Conservation (phyloP, 2,329 filamentous ascomycete genomes). For the Tolypocladium capitatum region DNA sequence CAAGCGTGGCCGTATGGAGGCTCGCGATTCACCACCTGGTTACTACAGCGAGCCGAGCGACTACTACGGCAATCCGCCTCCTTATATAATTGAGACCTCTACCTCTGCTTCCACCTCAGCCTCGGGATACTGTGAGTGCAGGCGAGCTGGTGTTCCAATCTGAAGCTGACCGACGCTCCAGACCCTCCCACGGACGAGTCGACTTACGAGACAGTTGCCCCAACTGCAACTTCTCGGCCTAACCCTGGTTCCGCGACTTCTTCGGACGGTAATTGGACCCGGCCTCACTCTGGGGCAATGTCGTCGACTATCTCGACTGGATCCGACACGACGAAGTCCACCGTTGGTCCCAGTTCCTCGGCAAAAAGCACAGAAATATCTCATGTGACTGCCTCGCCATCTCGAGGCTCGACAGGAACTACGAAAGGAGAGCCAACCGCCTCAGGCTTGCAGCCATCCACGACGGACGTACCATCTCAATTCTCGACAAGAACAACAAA, state of each 20-base stretch:
- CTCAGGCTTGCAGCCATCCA: not conserved
- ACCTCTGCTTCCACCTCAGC: not conserved
- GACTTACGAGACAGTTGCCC: not conserved
- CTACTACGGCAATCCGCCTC: conserved; percentile 7
- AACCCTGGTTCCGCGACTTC: not conserved
- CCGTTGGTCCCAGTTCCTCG: no score
- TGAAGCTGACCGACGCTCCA: conserved; percentile 1
- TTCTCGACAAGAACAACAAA: not conserved
- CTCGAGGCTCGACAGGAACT: not conserved
- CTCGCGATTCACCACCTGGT: conserved; percentile 3
- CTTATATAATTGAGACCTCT: conserved; percentile 8
- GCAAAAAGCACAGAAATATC: no score
- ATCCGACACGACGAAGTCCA: no score
- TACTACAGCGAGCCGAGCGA: conserved; percentile 8
- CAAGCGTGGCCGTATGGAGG: not conserved
- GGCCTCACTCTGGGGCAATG: not conserved
- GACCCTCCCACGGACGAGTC: conserved; percentile 1
- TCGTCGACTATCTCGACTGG: not conserved
- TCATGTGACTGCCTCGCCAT: not conserved
- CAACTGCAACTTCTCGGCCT: not conserved
- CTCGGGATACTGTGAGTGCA: conserved; percentile 5
- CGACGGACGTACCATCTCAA: not conserved
- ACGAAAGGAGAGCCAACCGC: not conserved
- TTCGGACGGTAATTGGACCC: not conserved
- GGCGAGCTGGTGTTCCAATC: not conserved